Evolutionary conservation across 352 stramenopile species (phyloP).

Genomic region (Globisporangium cystogenes): DNA sequence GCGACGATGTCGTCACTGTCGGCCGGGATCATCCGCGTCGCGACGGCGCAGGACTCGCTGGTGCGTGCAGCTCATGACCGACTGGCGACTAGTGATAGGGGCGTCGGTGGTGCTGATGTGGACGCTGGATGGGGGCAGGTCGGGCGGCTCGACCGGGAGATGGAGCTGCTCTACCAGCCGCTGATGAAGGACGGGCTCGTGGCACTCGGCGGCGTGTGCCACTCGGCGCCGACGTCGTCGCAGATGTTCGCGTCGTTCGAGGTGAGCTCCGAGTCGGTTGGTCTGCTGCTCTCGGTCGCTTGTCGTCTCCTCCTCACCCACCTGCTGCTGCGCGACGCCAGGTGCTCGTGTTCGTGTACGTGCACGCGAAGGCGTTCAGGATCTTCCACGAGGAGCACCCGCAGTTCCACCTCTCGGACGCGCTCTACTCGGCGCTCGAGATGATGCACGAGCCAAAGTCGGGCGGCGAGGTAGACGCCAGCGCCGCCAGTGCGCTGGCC

Average conservation of each 20-base stretch:
- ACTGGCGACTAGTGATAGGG: no score
- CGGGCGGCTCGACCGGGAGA: constrained; percentile 49
- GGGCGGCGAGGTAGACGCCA: not conserved
- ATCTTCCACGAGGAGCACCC: constrained; percentile 55
- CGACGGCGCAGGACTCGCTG: constrained; percentile 31
- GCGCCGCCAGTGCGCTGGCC: not conserved
- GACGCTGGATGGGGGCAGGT: constrained; percentile 17
- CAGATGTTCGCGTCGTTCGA: constrained; percentile 71
- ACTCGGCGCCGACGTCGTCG: constrained; percentile 29
- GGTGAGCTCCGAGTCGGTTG: constrained; percentile 11
- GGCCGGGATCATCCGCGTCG: constrained; percentile 49
- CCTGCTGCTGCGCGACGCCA: constrained; percentile 1
- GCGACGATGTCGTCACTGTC: constrained; percentile 12
- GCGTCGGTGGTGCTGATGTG: not conserved
- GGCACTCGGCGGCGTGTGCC: constrained; percentile 37
- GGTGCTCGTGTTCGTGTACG: constrained; percentile 52
- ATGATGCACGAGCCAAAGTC: constrained; percentile 21
- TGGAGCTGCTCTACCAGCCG: constrained; percentile 54
- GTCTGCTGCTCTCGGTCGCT: not conserved
- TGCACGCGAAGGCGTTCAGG: constrained; percentile 51
- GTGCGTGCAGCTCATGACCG: constrained; percentile 3
- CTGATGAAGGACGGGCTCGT: constrained; percentile 60
- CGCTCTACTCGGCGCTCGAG: constrained; percentile 56
- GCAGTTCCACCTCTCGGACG: constrained; percentile 60
- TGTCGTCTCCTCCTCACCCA: not conserved